A percentile compares a stretch with the other conserved stretches of the same genome.
Evolutionary conservation across 352 stramenopile species (phyloP).

Genomic region (Phytophthora capsici): DNA sequence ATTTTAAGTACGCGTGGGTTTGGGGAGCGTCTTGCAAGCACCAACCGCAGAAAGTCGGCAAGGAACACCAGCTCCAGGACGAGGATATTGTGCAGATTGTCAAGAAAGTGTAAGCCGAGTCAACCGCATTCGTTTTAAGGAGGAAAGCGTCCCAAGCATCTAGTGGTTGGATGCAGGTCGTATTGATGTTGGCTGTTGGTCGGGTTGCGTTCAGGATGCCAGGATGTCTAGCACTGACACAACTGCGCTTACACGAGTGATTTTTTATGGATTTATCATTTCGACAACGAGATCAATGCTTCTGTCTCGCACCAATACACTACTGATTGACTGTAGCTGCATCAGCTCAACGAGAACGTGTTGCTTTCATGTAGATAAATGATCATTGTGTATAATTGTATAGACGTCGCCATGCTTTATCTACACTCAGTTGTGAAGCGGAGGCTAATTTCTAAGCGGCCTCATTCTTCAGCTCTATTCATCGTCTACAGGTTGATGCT

Average conservation of each 20-base stretch:
- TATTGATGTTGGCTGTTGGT: conserved; percentile 2
- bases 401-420: not conserved
- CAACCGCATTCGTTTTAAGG: conserved; percentile 3
- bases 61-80: conserved; percentile 97
- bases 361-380: conserved; percentile 20
- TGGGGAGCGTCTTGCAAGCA: conserved; percentile 98
- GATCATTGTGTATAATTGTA: conserved; percentile 17
- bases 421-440: not conserved
- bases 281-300: not conserved
- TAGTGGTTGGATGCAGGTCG: not conserved
- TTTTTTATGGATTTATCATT: conserved; percentile 29
- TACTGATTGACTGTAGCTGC: conserved; percentile 16
- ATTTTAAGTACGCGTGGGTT: conserved; percentile 97
- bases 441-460: not conserved
- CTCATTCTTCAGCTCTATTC: not conserved
- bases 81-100: conserved; percentile 99
- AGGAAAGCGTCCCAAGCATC: not conserved
- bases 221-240: conserved; percentile 2
- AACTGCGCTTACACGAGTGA: conserved; percentile 9
- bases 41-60: conserved; percentile 98
- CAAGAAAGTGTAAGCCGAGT: conserved; percentile 87
- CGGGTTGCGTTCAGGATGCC: not conserved
- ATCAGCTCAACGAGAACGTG: not conserved
- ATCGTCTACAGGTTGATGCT: conserved; percentile 55
- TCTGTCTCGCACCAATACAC: conserved; percentile 15